Base-by-base conservation (phyloP, 1,139 yeast genomes). In the Geotrichum australiense region DNA sequence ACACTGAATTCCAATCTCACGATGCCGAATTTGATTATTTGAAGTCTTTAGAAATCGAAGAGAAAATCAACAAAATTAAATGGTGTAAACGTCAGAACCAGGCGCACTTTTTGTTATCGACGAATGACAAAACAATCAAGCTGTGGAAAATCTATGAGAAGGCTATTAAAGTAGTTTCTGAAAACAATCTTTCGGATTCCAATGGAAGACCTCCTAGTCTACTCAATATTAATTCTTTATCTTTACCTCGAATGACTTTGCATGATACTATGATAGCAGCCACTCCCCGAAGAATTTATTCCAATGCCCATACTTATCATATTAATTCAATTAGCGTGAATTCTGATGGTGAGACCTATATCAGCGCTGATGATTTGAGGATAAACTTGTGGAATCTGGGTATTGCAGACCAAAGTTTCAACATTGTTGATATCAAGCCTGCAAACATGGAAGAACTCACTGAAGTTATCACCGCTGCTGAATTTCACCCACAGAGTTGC, bases 361-460 rank as follows among this genome's bases (percentile, higher is more conserved):
- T 93, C 52, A 78, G 89, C 49, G 83, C 94, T 39, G 99, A 93
- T 65, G 99, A 93, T 64, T 74, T 93, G 60, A 76, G 99, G 62
- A 83, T 93, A 60, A 93, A 93, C 63, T 69, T 93, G 53, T 93
- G 99, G 99, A 89, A 91, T 62, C 69, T 89, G 54, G 91, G 87
- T 41, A 85, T 87, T 54, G 87, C 96, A 29, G 96, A 91, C 63
- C 96, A 91, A 66, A 79, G 93, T 54, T 93, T 93, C 66, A 93
- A 67, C 50, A 89, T 93, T 54, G 98, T 93, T 48, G 98, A 93
- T 64, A 93, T 93, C 57, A 89, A 93, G 64, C 99, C 99, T 5
- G 85, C 91, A 15, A 87, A 89, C 64, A 93, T 93, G 98, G 99
- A 93, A 67, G 99, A 93, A 65, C 74, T 93, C 57, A 91, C 98